Base-by-base conservation (phyloP, 73 alveolate genomes). In the Loxodes magnus region DNA sequence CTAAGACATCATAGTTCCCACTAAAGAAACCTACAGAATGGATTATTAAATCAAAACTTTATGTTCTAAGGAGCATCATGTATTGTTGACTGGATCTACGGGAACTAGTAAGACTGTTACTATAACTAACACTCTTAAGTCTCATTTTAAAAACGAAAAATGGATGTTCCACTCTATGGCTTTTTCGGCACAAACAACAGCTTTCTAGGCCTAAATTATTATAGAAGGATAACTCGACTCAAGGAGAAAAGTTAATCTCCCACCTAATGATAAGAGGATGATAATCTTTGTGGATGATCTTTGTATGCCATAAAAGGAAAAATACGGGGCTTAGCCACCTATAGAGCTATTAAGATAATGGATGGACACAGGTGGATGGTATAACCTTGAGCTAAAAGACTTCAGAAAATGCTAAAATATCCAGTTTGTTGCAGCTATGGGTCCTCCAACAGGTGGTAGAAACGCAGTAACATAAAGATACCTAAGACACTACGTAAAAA, bases 331-430 rank as follows among this genome's bases (percentile, higher is more conserved):
- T 5, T 94, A 96, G 80, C 99, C 99, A 23, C 99, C 99, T 0
- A 94, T 96, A 14, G 99, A 96, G 74, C 71, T 96, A 53, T 77
- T 96, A 5, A 95, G 99, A 60, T 92, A 96, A 59, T 96, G 99
- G 99, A 96, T 94, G 99, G 99, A 84, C 75, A 75, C 82, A 64
- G 98, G 96, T 16, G 99, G 99, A 41, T 94, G 99, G 99, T 94
- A 90, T 71, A 96, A 91, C 55, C 57, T 89, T 28, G 96, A 82
- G 24, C 74, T 93, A 35, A 58, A 84, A 72, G 94, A 85, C 26
- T 87, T 92, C 68, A 82, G 85, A 50, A 62, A 64, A 29, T 80
- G 89, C 36, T 77, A 76, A 26, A 86, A 79, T 33, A 87, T 82
- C 20, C 89, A 82, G 38, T 96, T 96, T 74, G 92, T 92, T 41